Conservation (phyloP, 2,329 filamentous ascomycete genomes). For the Epicoccum sorghinum region DNA sequence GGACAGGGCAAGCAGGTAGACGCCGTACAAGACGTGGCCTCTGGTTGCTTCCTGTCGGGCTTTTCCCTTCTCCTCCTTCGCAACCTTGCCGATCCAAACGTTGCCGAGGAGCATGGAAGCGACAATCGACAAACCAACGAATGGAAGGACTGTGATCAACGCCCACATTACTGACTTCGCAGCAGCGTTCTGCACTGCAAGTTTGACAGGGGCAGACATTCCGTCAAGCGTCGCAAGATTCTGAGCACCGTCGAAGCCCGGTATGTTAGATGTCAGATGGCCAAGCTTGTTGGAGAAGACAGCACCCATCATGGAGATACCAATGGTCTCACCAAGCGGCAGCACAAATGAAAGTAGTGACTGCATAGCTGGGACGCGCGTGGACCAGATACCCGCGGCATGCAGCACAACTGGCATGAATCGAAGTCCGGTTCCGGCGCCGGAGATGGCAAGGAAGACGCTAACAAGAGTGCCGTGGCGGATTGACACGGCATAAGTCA, state of each 20-base stretch:
- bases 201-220: conserved; percentile 47
- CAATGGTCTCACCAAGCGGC: conserved; percentile 69
- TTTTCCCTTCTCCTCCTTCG: conserved; percentile 26
- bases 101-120: conserved; percentile 57
- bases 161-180: conserved; percentile 69
- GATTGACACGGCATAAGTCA: conserved; percentile 63
- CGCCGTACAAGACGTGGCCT: conserved; percentile 28
- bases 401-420: conserved; percentile 70
- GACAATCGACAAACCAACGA: conserved; percentile 59
- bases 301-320: conserved; percentile 70
- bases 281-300: conserved; percentile 68
- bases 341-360: conserved; percentile 65
- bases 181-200: conserved; percentile 51
- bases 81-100: conserved; percentile 55
- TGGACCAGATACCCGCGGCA: conserved; percentile 66
- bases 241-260: conserved; percentile 30
- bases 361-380: conserved; percentile 63
- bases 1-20: conserved; percentile 26
- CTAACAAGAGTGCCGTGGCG: conserved; percentile 61
- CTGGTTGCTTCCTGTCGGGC: conserved; percentile 13
- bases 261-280: conserved; percentile 34
- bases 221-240: conserved; percentile 45
- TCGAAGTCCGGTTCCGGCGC: conserved; percentile 67
- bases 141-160: conserved; percentile 66
- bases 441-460: conserved; percentile 70